Percentiles rank a stretch among this genome's conserved stretches.
Conservation (phyloP, 805 yeast genomes). For the Sporopachydermia lactativora region DNA sequence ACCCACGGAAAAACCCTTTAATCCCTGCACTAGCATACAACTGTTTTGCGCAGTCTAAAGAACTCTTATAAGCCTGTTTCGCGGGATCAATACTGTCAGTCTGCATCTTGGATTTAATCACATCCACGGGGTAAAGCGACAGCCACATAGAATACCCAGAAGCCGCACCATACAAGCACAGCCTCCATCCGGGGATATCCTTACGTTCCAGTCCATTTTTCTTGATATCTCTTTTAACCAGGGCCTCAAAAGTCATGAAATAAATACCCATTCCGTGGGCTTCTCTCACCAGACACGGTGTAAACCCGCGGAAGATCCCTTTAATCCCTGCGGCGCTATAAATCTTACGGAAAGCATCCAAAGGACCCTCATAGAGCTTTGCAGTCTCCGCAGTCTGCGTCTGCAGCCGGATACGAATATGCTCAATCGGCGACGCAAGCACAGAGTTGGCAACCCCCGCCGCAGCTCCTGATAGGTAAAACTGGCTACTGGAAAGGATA, state of each 20-base stretch:
- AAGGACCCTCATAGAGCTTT: conserved; percentile 54
- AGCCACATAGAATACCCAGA: conserved; percentile 91
- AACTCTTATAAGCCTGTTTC: conserved; percentile 43
- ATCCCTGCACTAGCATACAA: conserved; percentile 47
- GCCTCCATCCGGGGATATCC: conserved; percentile 79
- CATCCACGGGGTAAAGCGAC: conserved; percentile 77
- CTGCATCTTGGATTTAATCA: conserved; percentile 81
- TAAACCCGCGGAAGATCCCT: conserved; percentile 67
- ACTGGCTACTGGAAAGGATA: conserved; percentile 43
- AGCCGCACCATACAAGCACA: conserved; percentile 78
- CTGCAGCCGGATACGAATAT: conserved; percentile 84
- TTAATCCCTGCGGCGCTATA: conserved; percentile 35
- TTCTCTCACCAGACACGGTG: conserved; percentile 76
- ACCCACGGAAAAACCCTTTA: conserved; percentile 79
- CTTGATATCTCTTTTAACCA: conserved; percentile 54
- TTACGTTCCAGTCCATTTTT: conserved; percentile 33
- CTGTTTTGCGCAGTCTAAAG: conserved; percentile 42
- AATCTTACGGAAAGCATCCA: conserved; percentile 53
- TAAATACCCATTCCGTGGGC: conserved; percentile 68
- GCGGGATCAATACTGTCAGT: conserved; percentile 46
- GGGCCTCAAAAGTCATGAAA: conserved; percentile 81
- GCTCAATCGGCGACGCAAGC: conserved; percentile 89
- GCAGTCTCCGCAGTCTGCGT: conserved; percentile 52
- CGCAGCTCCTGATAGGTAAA: conserved; percentile 72
- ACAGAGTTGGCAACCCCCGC: conserved; percentile 88